These are phyloP conservation scores for Tausonia pullulans DNA, from an alignment of 1,284 basidiomycete species.

Conservation along the genomic window DNA sequence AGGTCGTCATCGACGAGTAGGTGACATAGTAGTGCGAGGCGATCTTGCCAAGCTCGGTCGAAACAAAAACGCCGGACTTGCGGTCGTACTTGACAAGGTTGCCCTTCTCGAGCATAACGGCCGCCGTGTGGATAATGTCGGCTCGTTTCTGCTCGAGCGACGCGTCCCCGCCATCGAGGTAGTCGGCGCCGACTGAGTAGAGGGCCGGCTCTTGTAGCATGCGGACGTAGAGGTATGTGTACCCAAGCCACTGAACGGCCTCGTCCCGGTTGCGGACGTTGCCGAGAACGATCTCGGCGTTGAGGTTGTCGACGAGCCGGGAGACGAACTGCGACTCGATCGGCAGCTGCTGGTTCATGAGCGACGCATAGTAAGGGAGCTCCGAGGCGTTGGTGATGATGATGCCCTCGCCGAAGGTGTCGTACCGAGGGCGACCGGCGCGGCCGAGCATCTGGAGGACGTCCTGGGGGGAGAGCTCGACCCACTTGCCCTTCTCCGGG, in stretches of 20 bases:
- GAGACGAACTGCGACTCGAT: conserved; percentile 94
- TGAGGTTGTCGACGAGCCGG: conserved; percentile 88
- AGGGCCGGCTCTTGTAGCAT: conserved; percentile 85
- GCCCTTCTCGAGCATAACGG: conserved; percentile 86
- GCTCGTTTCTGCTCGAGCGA: conserved; percentile 77
- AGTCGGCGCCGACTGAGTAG: conserved; percentile 84
- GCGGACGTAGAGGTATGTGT: conserved; percentile 92
- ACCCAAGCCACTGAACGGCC: conserved; percentile 94
- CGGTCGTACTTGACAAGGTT: conserved; percentile 91
- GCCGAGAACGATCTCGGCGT: conserved; percentile 94
- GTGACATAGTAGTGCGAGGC: conserved; percentile 96
- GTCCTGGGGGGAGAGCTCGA: conserved; percentile 90
- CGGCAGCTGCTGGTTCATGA: conserved; percentile 90
- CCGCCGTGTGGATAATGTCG: conserved; percentile 89
- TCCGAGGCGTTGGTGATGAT: conserved; percentile 98
- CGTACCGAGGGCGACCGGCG: conserved; percentile 94
- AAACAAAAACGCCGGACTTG: conserved; percentile 74
- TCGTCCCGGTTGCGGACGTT: conserved; percentile 93
- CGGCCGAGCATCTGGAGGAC: conserved; percentile 98
- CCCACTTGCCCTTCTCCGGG: conserved; percentile 96
- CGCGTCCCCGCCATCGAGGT: conserved; percentile 70
- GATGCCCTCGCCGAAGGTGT: conserved; percentile 94
- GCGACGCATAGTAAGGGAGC: conserved; percentile 88
- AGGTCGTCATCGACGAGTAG: conserved; percentile 90
- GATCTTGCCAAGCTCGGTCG: conserved; percentile 85